Conservation (phyloP, 345 rosid genomes). For the Gossypium sturtianum region DNA sequence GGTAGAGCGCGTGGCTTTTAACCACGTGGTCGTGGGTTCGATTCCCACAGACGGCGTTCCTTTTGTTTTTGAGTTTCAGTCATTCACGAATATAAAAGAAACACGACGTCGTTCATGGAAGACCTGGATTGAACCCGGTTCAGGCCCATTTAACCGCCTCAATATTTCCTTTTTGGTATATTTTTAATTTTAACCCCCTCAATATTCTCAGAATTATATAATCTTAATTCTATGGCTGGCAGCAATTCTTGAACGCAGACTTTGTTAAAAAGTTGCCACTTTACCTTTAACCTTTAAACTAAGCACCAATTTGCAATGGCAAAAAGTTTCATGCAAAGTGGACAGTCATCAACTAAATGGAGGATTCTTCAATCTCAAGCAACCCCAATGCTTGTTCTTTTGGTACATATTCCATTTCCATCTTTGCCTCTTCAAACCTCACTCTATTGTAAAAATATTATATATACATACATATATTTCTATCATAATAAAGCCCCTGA, state of each 20-base stretch:
- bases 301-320: neutral
- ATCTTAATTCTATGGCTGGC: neutral
- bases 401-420: slow-evolving; percentile 6
- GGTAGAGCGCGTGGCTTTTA: slow-evolving; percentile 78
- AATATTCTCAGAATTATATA: neutral
- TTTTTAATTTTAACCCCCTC: neutral
- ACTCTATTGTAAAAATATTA: no score
- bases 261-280: neutral
- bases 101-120: no score
- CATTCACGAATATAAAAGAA: neutral
- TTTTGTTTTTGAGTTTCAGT: neutral
- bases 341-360: neutral
- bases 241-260: neutral
- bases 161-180: neutral
- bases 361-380: neutral
- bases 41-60: slow-evolving; percentile 30
- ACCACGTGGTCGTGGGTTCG: slow-evolving; percentile 72
- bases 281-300: neutral
- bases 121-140: neutral
- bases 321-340: neutral
- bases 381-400: neutral
- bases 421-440: no score
- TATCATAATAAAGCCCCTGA: no score
- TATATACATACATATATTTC: no score
- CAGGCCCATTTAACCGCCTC: neutral